Percentiles rank a stretch among this genome's conserved stretches.
phyloP scores from a whole-genome alignment of 495 filamentous ascomycete genomes.

The Penicillium fimorum region DNA sequence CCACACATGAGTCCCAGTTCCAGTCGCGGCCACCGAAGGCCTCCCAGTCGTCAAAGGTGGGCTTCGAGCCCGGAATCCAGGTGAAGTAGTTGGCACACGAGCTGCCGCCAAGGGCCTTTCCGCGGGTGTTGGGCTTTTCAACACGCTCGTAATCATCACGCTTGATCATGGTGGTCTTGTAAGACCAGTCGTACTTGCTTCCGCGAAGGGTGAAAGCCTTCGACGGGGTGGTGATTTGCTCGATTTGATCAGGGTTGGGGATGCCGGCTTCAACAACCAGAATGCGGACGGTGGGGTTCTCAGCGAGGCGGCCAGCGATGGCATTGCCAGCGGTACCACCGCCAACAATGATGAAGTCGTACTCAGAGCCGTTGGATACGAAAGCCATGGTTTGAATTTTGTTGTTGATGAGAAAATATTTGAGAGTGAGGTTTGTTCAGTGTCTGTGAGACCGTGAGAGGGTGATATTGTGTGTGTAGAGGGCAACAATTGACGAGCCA shows the following conservation, averaged over 20 bases:
- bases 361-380: conserved; percentile 24
- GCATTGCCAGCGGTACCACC: conserved; percentile 60
- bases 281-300: conserved; percentile 50
- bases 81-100: conserved; percentile 56
- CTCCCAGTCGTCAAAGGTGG: conserved; percentile 59
- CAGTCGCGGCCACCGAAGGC: conserved; percentile 55
- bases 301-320: conserved; percentile 59
- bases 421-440: not conserved
- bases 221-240: conserved; percentile 45
- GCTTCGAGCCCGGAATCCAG: conserved; percentile 53
- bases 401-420: not conserved
- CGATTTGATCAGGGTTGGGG: conserved; percentile 38
- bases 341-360: conserved; percentile 44
- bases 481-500: not conserved
- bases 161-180: conserved; percentile 63
- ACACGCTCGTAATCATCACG: conserved; percentile 59
- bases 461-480: not conserved
- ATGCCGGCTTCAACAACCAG: conserved; percentile 56
- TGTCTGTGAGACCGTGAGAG: not conserved
- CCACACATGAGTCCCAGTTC: conserved; percentile 52
- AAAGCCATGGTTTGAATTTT: conserved; percentile 18
- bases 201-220: conserved; percentile 42
- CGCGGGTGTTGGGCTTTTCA: conserved; percentile 61
- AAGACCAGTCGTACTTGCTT: conserved; percentile 59
- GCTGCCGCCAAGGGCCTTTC: conserved; percentile 54